These are phyloP conservation scores for Penicillium griseofulvum DNA, from an alignment of 2,329 filamentous ascomycete genomes.

Conservation along the genomic window DNA sequence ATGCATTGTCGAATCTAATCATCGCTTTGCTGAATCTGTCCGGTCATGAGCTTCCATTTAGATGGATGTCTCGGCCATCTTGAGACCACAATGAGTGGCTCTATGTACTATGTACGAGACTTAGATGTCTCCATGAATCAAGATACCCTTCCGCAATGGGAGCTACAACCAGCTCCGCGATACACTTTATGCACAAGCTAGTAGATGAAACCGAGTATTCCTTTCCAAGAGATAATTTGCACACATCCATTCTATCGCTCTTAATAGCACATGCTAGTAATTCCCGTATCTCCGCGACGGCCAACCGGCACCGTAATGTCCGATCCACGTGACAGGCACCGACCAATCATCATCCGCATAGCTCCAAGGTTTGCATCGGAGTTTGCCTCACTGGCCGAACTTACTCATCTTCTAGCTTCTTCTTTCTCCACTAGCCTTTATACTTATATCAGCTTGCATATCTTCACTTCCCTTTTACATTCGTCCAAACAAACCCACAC, in stretches of 20 bases:
- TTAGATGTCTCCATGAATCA: slow-evolving; percentile 12
- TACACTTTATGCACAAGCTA: neutral
- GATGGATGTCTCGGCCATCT: neutral
- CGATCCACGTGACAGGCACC: neutral
- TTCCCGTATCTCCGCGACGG: slow-evolving; percentile 1
- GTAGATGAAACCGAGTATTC: neutral
- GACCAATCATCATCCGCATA: neutral
- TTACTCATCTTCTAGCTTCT: slow-evolving; percentile 30
- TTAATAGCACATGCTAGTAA: neutral
- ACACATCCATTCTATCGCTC: neutral
- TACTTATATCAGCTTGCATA: slow-evolving; percentile 9
- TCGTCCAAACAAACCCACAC: slow-evolving; percentile 9
- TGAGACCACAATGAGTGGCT: slow-evolving; percentile 1
- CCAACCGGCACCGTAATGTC: neutral
- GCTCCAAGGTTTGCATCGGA: slow-evolving; percentile 13
- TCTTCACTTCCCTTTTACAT: slow-evolving; percentile 22
- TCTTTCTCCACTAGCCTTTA: slow-evolving; percentile 24
- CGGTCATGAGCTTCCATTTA: neutral
- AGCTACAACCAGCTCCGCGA: neutral
- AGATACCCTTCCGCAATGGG: slow-evolving; percentile 12
- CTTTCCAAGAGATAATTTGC: neutral
- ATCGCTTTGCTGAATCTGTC: neutral
- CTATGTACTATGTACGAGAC: slow-evolving; percentile 11
- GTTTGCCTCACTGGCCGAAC: slow-evolving; percentile 19
- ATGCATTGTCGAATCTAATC: neutral